Base-by-base conservation (phyloP, 2,329 filamentous ascomycete species). In the Xylaria sp. region DNA sequence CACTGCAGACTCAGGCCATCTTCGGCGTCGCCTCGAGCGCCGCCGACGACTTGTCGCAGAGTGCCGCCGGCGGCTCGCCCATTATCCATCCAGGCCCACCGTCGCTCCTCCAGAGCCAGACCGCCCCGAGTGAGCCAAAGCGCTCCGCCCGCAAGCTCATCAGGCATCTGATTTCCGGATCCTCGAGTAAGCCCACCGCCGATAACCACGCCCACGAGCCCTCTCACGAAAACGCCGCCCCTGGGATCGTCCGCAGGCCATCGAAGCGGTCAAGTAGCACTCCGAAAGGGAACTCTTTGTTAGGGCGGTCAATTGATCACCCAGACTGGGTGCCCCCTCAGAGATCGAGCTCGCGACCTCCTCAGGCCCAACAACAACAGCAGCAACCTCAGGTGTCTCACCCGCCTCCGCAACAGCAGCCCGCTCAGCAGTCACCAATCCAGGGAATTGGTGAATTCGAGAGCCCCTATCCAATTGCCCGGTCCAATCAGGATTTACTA, bases 241-340 rank as follows among this genome's bases (percentile, higher is more conserved):
- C 75, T 50, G 80, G 80, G 53, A 75, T 87, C 50, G 79, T 76
- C 67, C 85, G 85, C 66, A 79, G 84, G 68, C 79, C 82, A 33
- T 89, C 87, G 46, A 87, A 86, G 78, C 80, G 85, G 71, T 77
- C 83, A 73, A 84, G 83, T 80, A 80, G 82, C 65, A 71, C 75
- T 69, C 68, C 82, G 67, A 79, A 79, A 71, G 82, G 80, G 37
- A 77, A 74, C 65, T 69, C 76, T 66, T 74, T 78, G 64, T 60
- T 72, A 46, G 54, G 65, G 17, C 61, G 70, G 40, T 21, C 71
- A 49, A 64, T 73, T 40, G 70, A 72, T 54, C 71, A 73, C 55
- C 70, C 71, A 40, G 73, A 74, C 55, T 74, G 71, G 72, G 70
- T 69, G 46, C 64, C 68, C 47, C 69, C 71, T 28, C 67, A 57